Conservation (phyloP, 1,284 basidiomycete genomes). For the Moniliella sp. region DNA sequence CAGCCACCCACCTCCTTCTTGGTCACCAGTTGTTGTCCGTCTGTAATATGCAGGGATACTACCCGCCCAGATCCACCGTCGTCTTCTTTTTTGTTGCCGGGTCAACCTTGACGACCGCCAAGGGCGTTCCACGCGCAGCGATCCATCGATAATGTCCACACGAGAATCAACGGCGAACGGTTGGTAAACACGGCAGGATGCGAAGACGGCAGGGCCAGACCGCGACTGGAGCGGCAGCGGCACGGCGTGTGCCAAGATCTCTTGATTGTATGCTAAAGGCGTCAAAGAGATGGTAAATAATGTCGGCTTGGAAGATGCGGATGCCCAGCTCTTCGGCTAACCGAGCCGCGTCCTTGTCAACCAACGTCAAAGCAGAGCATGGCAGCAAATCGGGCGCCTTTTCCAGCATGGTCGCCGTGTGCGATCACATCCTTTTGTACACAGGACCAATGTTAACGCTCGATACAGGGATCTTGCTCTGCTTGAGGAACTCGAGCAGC, state of each 20-base stretch:
- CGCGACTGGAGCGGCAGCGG: constrained; percentile 80
- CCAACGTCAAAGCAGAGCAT: constrained; percentile 89
- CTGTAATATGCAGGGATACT: too few species aligned
- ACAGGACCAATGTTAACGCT: constrained; percentile 96
- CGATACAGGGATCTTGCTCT: constrained; percentile 66
- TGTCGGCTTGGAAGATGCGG: constrained; percentile 83
- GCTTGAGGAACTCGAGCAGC: constrained; percentile 77
- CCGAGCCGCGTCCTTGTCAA: constrained; percentile 72
- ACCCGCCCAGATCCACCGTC: too few species aligned
- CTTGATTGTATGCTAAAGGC: constrained; percentile 89
- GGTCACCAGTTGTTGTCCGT: constrained; percentile 52
- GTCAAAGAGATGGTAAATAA: constrained; percentile 97
- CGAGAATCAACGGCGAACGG: constrained; percentile 86
- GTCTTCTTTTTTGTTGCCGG: constrained; percentile 58
- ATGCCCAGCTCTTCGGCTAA: constrained; percentile 83
- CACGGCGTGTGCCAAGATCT: constrained; percentile 68
- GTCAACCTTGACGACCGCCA: constrained; percentile 80
- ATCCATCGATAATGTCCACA: constrained; percentile 81
- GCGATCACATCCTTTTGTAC: constrained; percentile 85
- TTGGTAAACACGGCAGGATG: constrained; percentile 75
- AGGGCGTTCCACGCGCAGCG: constrained; percentile 68
- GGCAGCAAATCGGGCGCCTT: constrained; percentile 71
- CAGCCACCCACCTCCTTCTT: constrained; percentile 73
- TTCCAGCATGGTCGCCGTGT: constrained; percentile 78
- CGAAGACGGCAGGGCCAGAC: constrained; percentile 92